A percentile compares a stretch with the other conserved stretches of the same genome.
phyloP scores from a whole-genome alignment of 2,329 filamentous ascomycete species.

The Mariannaea sp. region DNA sequence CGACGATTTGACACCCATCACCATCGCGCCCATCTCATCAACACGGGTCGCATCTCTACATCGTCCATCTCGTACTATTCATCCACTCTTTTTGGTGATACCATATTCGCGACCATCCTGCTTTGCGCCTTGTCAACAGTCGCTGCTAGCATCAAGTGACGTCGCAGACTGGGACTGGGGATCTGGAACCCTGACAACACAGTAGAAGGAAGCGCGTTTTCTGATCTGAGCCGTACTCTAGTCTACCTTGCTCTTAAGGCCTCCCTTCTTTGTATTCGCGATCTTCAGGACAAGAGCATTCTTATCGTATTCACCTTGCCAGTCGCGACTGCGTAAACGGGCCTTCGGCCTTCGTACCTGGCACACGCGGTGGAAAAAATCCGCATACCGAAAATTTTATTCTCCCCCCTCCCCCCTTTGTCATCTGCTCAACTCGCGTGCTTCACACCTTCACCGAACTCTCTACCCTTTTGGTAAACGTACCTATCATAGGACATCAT shows the following conservation, averaged over 20 bases:
- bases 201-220: slow-evolving; percentile 37
- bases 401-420: too few species aligned
- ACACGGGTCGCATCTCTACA: slow-evolving; percentile 13
- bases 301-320: slow-evolving; percentile 33
- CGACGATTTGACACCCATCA: slow-evolving; percentile 25
- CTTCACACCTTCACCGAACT: slow-evolving; percentile 22
- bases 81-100: slow-evolving; percentile 23
- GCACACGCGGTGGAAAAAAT: slow-evolving; percentile 26
- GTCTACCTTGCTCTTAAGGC: slow-evolving; percentile 35
- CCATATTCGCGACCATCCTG: slow-evolving; percentile 23
- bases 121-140: slow-evolving; percentile 23
- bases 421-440: slow-evolving; percentile 24
- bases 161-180: too few species aligned
- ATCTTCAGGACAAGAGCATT: slow-evolving; percentile 18
- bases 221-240: slow-evolving; percentile 33
- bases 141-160: slow-evolving; percentile 32
- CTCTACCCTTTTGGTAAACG: slow-evolving; percentile 21
- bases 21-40: slow-evolving; percentile 27
- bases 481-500: slow-evolving; percentile 13
- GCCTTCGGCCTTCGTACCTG: slow-evolving; percentile 32
- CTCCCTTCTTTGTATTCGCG: slow-evolving; percentile 36
- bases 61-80: slow-evolving; percentile 23
- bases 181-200: slow-evolving; percentile 30
- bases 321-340: slow-evolving; percentile 38
- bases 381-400: slow-evolving; percentile 14